A percentile compares a stretch with the other conserved stretches of the same genome.
Evolutionary conservation across 139 green algal genomes (phyloP).

Genomic region (Dunaliella sp.): DNA sequence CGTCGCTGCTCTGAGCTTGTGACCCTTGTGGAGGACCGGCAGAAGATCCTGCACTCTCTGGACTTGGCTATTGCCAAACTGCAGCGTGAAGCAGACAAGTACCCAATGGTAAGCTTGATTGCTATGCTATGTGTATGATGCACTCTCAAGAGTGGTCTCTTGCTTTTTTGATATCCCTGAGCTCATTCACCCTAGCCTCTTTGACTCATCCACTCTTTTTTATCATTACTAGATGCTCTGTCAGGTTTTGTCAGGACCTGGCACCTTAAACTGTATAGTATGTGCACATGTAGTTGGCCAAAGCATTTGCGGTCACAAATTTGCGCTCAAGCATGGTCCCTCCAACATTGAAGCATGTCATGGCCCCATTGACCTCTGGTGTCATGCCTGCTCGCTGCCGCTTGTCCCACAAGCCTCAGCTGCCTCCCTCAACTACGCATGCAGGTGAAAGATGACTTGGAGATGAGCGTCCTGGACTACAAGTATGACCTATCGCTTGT

Average conservation of each 20-base stretch:
- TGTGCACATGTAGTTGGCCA: background rate
- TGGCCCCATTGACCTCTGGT: too few relatives aligned
- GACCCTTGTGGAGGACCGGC: constrained; percentile 33
- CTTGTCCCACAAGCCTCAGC: too few relatives aligned
- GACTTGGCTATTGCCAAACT: constrained; percentile 29
- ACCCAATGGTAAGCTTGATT: constrained; percentile 4
- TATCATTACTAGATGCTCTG: background rate
- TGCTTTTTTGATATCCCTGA: background rate
- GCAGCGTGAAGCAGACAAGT: constrained; percentile 29
- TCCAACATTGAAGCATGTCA: too few relatives aligned
- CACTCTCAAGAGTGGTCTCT: background rate
- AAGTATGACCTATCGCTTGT: constrained; percentile 24
- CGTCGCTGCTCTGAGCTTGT: constrained; percentile 24
- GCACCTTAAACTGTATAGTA: background rate
- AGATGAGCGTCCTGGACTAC: constrained; percentile 21
- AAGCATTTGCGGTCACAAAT: too few relatives aligned
- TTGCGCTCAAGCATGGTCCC: too few relatives aligned
- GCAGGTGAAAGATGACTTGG: constrained; percentile 30
- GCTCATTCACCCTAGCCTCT: background rate
- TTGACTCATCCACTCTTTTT: background rate
- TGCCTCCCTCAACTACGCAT: too few relatives aligned
- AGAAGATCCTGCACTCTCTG: background rate
- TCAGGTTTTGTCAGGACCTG: background rate
- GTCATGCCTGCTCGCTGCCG: too few relatives aligned
- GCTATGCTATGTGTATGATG: background rate